phyloP scores from a whole-genome alignment of 495 filamentous ascomycete species.

The Aspergillus leporis region DNA sequence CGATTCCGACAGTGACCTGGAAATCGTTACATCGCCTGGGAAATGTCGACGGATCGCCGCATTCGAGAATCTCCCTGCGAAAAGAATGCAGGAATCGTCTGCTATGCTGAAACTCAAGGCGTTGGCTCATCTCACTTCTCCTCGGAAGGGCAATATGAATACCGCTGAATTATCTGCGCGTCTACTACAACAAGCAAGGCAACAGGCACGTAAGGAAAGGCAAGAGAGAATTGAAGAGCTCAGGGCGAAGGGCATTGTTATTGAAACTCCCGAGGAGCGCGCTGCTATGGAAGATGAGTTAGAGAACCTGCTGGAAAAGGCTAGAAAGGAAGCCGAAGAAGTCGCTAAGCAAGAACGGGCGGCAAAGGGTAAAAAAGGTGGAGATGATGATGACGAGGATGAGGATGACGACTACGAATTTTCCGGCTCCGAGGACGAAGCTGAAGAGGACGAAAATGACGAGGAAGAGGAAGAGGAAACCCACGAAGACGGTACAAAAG shows the following conservation, averaged over 20 bases:
- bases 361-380: constrained; percentile 67
- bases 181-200: constrained; percentile 67
- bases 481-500: constrained; percentile 42
- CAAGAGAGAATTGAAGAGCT: constrained; percentile 76
- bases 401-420: constrained; percentile 45
- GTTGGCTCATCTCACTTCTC: constrained; percentile 71
- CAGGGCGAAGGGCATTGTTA: constrained; percentile 71
- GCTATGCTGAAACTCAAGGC: constrained; percentile 67
- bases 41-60: constrained; percentile 51
- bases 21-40: constrained; percentile 53
- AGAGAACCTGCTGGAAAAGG: constrained; percentile 84
- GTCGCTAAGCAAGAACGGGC: constrained; percentile 76
- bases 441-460: constrained; percentile 65
- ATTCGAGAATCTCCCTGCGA: constrained; percentile 67
- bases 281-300: constrained; percentile 76
- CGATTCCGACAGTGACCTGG: constrained; percentile 69
- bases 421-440: constrained; percentile 56
- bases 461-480: constrained; percentile 52
- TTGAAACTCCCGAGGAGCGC: constrained; percentile 86
- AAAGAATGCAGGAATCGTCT: constrained; percentile 58
- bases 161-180: constrained; percentile 65
- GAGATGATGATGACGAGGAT: constrained; percentile 52
- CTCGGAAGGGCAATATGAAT: constrained; percentile 61
- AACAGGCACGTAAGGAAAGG: constrained; percentile 79
- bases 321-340: constrained; percentile 74